Percentiles rank a stretch among this genome's conserved stretches.
phyloP scores from a whole-genome alignment of 106 monocot genomes.

The Apostasia ramifera region DNA sequence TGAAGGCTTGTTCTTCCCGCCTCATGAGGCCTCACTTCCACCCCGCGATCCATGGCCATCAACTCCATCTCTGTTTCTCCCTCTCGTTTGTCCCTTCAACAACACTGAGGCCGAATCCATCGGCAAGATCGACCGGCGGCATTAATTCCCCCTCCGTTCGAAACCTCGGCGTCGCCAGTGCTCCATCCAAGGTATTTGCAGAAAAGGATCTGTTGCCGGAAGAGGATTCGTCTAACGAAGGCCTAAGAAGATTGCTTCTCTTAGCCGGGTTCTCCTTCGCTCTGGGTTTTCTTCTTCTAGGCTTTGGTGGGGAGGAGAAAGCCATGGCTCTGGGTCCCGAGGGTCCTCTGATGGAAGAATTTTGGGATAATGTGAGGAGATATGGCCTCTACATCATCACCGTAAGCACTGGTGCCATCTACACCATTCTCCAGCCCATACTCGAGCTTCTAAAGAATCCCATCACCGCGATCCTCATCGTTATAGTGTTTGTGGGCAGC shows the following conservation, averaged over 20 bases:
- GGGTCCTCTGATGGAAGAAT: constrained; percentile 86
- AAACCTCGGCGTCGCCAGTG: not conserved
- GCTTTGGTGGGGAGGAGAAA: constrained; percentile 23
- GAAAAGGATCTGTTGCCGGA: not conserved
- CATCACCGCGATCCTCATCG: constrained; percentile 61
- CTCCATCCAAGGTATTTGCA: not conserved
- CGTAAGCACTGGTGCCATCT: constrained; percentile 78
- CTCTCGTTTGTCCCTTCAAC: not conserved
- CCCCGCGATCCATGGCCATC: not conserved
- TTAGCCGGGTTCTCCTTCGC: constrained; percentile 38
- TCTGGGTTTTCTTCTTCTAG: constrained; percentile 20
- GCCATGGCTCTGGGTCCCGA: constrained; percentile 72
- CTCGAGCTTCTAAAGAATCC: constrained; percentile 83
- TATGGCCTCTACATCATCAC: constrained; percentile 80
- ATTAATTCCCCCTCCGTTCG: not conserved
- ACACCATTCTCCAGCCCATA: constrained; percentile 58
- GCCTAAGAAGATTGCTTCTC: constrained; percentile 30
- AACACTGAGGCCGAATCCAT: not conserved
- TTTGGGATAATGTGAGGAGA: constrained; percentile 95
- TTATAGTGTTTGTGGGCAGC: constrained; percentile 44
- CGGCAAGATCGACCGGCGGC: not conserved
- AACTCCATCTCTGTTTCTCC: not conserved
- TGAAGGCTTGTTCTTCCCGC: constrained; percentile 5
- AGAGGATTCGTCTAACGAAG: not conserved
- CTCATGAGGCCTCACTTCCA: not conserved